Evolutionary conservation across 495 filamentous ascomycete genomes (phyloP).

Genomic region (Penicillium flavigenum): DNA sequence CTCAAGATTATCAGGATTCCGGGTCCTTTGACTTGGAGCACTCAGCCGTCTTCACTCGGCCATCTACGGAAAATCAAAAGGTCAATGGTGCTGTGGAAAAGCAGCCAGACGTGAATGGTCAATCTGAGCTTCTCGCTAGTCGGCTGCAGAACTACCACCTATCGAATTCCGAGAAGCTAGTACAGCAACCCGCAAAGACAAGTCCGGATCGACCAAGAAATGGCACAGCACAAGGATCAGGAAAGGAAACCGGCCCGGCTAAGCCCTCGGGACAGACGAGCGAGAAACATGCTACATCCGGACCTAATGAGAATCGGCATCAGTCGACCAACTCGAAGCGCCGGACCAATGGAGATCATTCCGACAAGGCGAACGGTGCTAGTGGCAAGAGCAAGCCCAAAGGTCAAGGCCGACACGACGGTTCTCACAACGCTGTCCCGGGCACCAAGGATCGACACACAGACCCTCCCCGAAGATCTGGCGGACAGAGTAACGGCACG

Average conservation of each 20-base stretch:
- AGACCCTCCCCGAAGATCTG: constrained; percentile 36
- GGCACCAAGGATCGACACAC: constrained; percentile 32
- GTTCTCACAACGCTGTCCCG: constrained; percentile 22
- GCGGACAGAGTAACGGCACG: constrained; percentile 24
- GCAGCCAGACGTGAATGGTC: constrained; percentile 19
- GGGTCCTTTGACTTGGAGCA: constrained; percentile 42
- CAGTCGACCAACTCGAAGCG: constrained; percentile 30
- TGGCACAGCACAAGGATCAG: constrained; percentile 15
- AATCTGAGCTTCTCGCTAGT: constrained; percentile 38
- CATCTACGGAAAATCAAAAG: constrained; percentile 31
- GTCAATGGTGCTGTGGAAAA: constrained; percentile 17
- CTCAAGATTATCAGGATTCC: constrained; percentile 42
- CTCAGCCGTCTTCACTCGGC: constrained; percentile 26
- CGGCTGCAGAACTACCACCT: constrained; percentile 42
- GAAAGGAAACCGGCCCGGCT: constrained; percentile 33
- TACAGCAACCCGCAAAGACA: constrained; percentile 30
- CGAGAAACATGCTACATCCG: constrained; percentile 29
- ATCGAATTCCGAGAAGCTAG: constrained; percentile 37
- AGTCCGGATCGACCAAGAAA: constrained; percentile 34
- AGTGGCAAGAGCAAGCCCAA: constrained; percentile 37
- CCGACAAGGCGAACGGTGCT: constrained; percentile 41
- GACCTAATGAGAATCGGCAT: constrained; percentile 24
- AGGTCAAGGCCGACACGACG: constrained; percentile 36
- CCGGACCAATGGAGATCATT: constrained; percentile 35
- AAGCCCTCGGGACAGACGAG: constrained; percentile 30